Conservation (phyloP, 345 rosid species). For the Boechera divaricarpa region DNA sequence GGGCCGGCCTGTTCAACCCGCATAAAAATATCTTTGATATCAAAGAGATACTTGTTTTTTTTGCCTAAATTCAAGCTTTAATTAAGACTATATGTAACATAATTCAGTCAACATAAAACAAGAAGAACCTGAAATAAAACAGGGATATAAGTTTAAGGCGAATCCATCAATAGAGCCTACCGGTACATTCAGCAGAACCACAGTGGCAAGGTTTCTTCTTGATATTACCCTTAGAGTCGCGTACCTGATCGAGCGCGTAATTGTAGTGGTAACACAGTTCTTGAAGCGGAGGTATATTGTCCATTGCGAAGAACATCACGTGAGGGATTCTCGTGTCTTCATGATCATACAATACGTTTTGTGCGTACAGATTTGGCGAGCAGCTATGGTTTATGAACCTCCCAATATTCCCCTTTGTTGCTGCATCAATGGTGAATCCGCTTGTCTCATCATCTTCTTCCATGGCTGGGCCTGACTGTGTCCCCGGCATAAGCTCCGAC, state of each 20-base stretch:
- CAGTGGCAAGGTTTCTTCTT: slow-evolving; percentile 74
- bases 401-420: slow-evolving; percentile 68
- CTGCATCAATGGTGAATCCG: slow-evolving; percentile 89
- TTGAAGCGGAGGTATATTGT: slow-evolving; percentile 88
- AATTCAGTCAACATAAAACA: background rate
- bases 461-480: slow-evolving; percentile 23
- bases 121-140: background rate
- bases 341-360: slow-evolving; percentile 80
- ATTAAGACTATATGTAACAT: background rate
- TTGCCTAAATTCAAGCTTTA: background rate
- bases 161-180: slow-evolving; percentile 80
- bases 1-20: too few species aligned
- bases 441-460: slow-evolving; percentile 45
- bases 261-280: slow-evolving; percentile 88
- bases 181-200: slow-evolving; percentile 77
- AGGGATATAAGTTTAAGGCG: background rate
- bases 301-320: slow-evolving; percentile 83
- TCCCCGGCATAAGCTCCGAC: slow-evolving; percentile 55
- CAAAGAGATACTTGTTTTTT: background rate
- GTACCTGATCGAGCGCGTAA: slow-evolving; percentile 66
- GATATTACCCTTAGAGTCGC: slow-evolving; percentile 67
- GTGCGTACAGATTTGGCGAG: slow-evolving; percentile 93
- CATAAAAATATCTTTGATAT: too few species aligned
- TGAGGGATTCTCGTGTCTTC: slow-evolving; percentile 79
- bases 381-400: slow-evolving; percentile 94